phyloP scores from a whole-genome alignment of 2,329 filamentous ascomycete genomes.

The Colletotrichum cuscutae region DNA sequence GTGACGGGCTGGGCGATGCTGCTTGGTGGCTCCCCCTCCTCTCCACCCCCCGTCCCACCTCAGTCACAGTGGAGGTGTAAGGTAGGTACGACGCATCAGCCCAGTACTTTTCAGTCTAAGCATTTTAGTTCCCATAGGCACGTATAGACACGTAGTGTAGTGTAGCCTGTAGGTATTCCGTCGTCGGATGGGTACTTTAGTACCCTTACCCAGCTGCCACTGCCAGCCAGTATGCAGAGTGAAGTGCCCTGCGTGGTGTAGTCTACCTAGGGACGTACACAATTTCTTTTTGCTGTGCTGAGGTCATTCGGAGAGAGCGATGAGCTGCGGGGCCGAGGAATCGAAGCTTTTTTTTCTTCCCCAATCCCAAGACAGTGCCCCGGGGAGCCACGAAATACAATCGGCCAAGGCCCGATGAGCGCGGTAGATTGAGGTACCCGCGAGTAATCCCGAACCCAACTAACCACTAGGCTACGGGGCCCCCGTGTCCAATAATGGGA shows the following conservation, averaged over 20 bases:
- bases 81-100: not conserved
- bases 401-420: not conserved
- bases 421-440: not conserved
- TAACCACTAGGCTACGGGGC: not conserved
- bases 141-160: too few relatives aligned
- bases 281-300: not conserved
- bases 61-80: not conserved
- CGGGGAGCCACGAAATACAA: not conserved
- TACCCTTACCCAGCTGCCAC: constrained; percentile 5
- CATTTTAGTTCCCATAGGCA: not conserved
- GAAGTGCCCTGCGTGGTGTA: too few relatives aligned
- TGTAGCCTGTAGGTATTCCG: not conserved
- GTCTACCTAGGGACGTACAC: too few relatives aligned
- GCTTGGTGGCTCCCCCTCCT: not conserved
- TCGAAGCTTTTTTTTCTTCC: constrained; percentile 7
- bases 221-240: not conserved
- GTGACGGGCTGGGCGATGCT: constrained; percentile 3
- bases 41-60: too few relatives aligned
- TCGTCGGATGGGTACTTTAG: not conserved
- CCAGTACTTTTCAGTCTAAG: not conserved
- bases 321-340: constrained; percentile 15
- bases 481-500: not conserved
- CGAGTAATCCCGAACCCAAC: not conserved
- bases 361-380: not conserved
- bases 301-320: constrained; percentile 22